Percentiles rank a stretch among this genome's conserved stretches.
Evolutionary conservation across 768 basidiomycete genomes (phyloP).

Genomic region (Leucocoprinus birnbaumii): DNA sequence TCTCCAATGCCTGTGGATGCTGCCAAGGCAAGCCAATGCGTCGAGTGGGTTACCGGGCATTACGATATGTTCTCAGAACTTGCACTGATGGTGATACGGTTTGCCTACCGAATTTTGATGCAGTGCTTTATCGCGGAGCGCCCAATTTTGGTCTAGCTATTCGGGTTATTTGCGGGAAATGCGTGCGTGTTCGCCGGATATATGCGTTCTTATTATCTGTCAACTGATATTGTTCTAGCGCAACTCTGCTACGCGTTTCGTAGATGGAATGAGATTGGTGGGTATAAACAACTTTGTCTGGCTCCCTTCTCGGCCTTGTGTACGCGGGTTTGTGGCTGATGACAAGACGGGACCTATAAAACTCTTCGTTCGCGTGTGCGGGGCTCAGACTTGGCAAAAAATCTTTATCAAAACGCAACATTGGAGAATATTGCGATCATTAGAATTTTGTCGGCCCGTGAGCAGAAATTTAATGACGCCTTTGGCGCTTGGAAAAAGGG

Average conservation of each 20-base stretch:
- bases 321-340: constrained; percentile 15
- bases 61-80: neutral
- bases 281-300: constrained; percentile 11
- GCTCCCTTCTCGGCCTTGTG: constrained; percentile 11
- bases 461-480: neutral
- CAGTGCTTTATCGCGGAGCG: constrained; percentile 73
- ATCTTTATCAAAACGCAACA: constrained; percentile 63
- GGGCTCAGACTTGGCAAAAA: constrained; percentile 13
- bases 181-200: constrained; percentile 42
- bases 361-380: neutral
- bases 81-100: neutral
- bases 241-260: constrained; percentile 76
- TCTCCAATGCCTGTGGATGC: constrained; percentile 29
- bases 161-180: constrained; percentile 81
- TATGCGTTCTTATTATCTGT: constrained; percentile 10
- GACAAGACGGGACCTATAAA: no score
- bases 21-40: constrained; percentile 33
- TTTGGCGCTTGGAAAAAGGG: neutral
- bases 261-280: constrained; percentile 75
- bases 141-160: constrained; percentile 85
- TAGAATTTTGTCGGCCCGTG: constrained; percentile 29
- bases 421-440: constrained; percentile 53
- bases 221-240: constrained; percentile 34
- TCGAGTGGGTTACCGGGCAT: constrained; percentile 23
- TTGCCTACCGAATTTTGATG: neutral